These are phyloP conservation scores for Trichocladium uniseriatum DNA, from an alignment of 495 filamentous ascomycete species.

Conservation along the genomic window DNA sequence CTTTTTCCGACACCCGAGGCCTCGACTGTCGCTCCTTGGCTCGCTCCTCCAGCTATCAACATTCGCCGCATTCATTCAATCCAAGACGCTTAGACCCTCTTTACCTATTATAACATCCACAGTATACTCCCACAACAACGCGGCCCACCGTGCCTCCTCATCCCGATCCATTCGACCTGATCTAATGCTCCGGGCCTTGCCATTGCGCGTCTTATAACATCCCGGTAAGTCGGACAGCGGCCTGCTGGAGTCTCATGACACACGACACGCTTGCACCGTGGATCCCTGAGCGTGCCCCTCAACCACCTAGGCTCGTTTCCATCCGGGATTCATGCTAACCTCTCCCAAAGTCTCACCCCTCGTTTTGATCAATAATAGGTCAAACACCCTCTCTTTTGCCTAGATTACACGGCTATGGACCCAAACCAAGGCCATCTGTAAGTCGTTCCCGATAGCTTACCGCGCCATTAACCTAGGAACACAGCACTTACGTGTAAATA, in stretches of 20 bases:
- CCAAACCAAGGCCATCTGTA: constrained; percentile 36
- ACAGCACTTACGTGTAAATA: constrained; percentile 21
- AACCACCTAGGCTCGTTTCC: constrained; percentile 15
- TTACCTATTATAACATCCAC: neutral
- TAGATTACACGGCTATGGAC: constrained; percentile 30
- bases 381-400: constrained; percentile 23
- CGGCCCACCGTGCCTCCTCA: neutral
- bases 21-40: constrained; percentile 19
- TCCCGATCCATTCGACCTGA: constrained; percentile 8
- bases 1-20: constrained; percentile 23
- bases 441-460: constrained; percentile 12
- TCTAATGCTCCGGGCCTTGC: constrained; percentile 15
- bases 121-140: neutral
- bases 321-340: constrained; percentile 30
- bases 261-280: constrained; percentile 20
- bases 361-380: constrained; percentile 32
- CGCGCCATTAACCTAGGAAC: constrained; percentile 18
- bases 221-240: constrained; percentile 32
- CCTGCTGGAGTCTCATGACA: constrained; percentile 21
- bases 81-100: neutral
- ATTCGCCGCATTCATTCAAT: constrained; percentile 8
- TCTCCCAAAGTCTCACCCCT: constrained; percentile 14
- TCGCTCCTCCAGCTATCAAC: constrained; percentile 1
- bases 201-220: constrained; percentile 26
- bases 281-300: constrained; percentile 18